Evolutionary conservation across 1,284 basidiomycete genomes (phyloP), one percentile per base, ranked within the genome.

Genomic region (Heimioporus retisporus): DNA sequence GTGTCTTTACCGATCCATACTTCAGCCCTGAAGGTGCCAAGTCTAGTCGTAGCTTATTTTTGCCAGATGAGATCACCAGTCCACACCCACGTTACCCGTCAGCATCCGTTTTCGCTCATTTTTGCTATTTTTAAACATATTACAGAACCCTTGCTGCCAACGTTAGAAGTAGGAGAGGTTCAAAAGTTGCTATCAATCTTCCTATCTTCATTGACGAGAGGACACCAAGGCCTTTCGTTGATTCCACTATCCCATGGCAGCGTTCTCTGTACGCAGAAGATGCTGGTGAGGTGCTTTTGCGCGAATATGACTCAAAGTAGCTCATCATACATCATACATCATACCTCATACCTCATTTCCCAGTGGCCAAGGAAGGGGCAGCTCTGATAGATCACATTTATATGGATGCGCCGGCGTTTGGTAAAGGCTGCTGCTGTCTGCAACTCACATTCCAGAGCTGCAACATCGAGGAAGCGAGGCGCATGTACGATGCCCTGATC

Each of bases 371-470:
- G 78, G 85, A 90, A 65, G 96, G 95, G 7, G 95, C 96, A 15
- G 97, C 96, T 15, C 85, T 94, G 60, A 84, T 86, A 18, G 92
- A 97, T 79, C 96, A 99, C 80, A 96, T 99, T 72, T 99, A 99
- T 80, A 90, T 99, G 86, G 98, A 99, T 80, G 97, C 98, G 3
- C 99, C 99, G 98, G 97, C 97, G 31, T 99, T 99, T 80, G 98
- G 98, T 55, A 99, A 99, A 97, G 98, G 98, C 5, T 99, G 97
- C 76, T 98, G 96, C 77, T 99, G 98, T 81, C 84, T 99, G 60
- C 98, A 99, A 77, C 88, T 99, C 70, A 99, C 98, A 6, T 98
- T 99, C 84, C 98, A 99, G 80, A 94, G 96, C 0, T 97, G 94
- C 81, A 96, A 96, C 79, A 91, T 99, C 40, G 85, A 88, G 54